Conservation (phyloP, 768 basidiomycete genomes). For the Lactifluus piperatus region DNA sequence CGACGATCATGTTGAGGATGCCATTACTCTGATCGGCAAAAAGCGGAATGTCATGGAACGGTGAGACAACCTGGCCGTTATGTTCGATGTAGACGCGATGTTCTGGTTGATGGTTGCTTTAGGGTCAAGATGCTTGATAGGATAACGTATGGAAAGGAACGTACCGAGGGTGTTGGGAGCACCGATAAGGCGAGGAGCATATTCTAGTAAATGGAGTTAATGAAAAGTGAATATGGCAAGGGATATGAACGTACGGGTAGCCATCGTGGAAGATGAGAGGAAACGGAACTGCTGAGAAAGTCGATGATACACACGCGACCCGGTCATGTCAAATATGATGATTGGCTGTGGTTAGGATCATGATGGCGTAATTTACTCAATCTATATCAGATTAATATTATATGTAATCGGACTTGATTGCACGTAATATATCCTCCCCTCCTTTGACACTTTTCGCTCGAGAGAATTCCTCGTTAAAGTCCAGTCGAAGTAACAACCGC, state of each 20-base stretch:
- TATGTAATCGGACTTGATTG: conserved; percentile 22
- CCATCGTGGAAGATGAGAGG: conserved; percentile 43
- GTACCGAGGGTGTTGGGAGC: conserved; percentile 91
- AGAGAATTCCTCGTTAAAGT: conserved; percentile 77
- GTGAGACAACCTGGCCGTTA: conserved; percentile 72
- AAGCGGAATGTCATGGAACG: conserved; percentile 96
- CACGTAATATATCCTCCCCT: conserved; percentile 35
- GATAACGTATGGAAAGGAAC: conserved; percentile 8
- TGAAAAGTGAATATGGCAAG: conserved; percentile 9
- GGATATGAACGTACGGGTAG: conserved; percentile 38
- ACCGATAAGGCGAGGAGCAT: conserved; percentile 69
- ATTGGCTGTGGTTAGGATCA: background rate
- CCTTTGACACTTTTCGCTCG: conserved; percentile 24
- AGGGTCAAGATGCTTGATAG: background rate
- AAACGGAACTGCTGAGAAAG: conserved; percentile 57
- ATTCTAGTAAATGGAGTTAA: conserved; percentile 36
- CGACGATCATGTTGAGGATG: conserved; percentile 98
- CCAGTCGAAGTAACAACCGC: conserved; percentile 68
- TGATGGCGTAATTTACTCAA: no score
- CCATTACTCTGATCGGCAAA: conserved; percentile 93
- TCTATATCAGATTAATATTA: background rate
- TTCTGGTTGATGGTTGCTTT: conserved; percentile 40
- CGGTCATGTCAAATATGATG: conserved; percentile 9
- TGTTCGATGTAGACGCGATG: conserved; percentile 94
- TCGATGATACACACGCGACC: conserved; percentile 27